Evolutionary conservation across 2,329 filamentous ascomycete species (phyloP).

Genomic region (Chaetomiaceae sp.): DNA sequence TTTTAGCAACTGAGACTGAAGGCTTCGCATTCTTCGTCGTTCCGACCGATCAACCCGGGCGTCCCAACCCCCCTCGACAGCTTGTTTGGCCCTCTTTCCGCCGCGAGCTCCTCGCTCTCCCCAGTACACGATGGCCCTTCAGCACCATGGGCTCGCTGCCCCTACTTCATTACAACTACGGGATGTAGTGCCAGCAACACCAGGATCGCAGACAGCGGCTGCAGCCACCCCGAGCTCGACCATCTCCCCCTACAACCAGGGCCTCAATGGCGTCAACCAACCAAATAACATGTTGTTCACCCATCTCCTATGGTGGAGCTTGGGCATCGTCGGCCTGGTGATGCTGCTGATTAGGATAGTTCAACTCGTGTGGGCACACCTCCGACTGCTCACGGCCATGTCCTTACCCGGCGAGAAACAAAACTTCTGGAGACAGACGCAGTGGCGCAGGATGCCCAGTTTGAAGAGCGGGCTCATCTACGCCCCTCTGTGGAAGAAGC

Average conservation of each 20-base stretch:
- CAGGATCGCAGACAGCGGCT: constrained; percentile 22
- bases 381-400: constrained; percentile 58
- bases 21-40: background rate
- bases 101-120: background rate
- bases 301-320: constrained; percentile 55
- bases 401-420: constrained; percentile 47
- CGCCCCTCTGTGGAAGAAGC: constrained; percentile 59
- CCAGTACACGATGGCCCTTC: constrained; percentile 30
- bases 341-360: constrained; percentile 50
- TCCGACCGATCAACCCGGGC: background rate
- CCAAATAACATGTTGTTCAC: constrained; percentile 52
- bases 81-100: background rate
- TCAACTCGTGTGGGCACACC: constrained; percentile 50
- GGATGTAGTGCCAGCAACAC: constrained; percentile 10
- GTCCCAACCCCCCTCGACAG: background rate
- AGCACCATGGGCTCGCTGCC: constrained; percentile 25
- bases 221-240: constrained; percentile 38
- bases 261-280: constrained; percentile 58
- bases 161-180: constrained; percentile 14
- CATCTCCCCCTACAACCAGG: constrained; percentile 51
- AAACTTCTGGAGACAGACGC: constrained; percentile 53
- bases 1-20: background rate
- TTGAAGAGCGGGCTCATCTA: constrained; percentile 60
- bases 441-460: constrained; percentile 56
- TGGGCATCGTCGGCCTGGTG: constrained; percentile 51